A percentile compares a stretch with the other conserved stretches of the same genome.
These are phyloP conservation scores for Medakamo hakoo DNA, from an alignment of 139 green algal genomes.

Conservation along the genomic window DNA sequence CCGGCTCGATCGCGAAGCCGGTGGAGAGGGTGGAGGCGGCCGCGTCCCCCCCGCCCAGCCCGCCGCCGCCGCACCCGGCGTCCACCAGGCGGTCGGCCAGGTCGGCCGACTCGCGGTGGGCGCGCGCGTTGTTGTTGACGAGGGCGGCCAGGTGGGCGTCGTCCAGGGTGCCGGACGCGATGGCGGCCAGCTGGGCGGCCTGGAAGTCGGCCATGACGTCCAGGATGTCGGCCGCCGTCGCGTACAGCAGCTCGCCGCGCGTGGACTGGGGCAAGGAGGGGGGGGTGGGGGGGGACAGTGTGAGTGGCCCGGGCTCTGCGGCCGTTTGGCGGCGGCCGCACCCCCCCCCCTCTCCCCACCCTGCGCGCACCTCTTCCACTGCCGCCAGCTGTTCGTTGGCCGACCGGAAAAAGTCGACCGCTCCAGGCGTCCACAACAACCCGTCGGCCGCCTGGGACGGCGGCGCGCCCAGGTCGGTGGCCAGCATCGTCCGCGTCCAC, in stretches of 20 bases:
- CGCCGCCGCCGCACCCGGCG: no score
- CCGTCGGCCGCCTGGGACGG: neutral
- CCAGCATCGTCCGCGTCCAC: neutral
- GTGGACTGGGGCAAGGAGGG: no score
- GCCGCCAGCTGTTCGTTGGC: neutral
- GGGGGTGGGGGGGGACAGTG: no score
- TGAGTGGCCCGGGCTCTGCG: no score
- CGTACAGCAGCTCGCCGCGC: neutral
- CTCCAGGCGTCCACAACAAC: neutral
- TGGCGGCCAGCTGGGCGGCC: neutral
- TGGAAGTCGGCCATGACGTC: neutral
- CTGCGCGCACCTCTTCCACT: neutral
- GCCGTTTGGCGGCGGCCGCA: no score
- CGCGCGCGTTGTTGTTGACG: neutral
- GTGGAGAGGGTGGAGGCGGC: no score
- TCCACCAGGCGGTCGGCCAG: neutral
- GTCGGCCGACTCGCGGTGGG: neutral
- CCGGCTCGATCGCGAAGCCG: neutral
- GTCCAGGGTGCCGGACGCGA: neutral
- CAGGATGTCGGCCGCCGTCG: neutral
- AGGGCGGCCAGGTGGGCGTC: neutral
- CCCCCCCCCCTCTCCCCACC: no score
- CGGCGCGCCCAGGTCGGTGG: neutral
- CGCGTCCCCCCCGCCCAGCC: no score
- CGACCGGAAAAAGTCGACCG: neutral